These are phyloP conservation scores for Mycena leptocephala DNA, from an alignment of 768 basidiomycete genomes.

Conservation along the genomic window DNA sequence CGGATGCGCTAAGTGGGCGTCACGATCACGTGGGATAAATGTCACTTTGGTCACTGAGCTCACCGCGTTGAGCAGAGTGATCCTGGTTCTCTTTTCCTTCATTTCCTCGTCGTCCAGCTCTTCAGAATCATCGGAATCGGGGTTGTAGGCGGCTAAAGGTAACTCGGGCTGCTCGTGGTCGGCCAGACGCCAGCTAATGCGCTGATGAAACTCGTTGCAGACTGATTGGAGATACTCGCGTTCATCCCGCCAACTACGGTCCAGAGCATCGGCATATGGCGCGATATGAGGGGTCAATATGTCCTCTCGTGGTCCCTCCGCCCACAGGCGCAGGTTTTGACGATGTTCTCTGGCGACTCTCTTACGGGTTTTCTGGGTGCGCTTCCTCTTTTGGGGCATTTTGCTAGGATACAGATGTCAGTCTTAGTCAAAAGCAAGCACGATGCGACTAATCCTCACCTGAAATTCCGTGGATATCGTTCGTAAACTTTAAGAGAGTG, in stretches of 20 bases:
- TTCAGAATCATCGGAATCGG: neutral
- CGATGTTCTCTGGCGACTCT: neutral
- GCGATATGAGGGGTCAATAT: neutral
- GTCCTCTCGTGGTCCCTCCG: neutral
- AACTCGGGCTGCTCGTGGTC: neutral
- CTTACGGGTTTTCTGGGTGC: neutral
- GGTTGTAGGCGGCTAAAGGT: neutral
- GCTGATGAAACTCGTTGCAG: neutral
- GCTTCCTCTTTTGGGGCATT: neutral
- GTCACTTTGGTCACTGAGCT: too few species aligned
- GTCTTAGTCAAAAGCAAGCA: too few species aligned
- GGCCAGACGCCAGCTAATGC: neutral
- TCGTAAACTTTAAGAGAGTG: too few species aligned
- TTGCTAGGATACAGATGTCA: too few species aligned
- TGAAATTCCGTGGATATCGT: too few species aligned
- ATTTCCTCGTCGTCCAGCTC: neutral
- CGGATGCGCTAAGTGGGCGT: neutral
- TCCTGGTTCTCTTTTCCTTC: neutral
- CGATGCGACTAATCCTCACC: too few species aligned
- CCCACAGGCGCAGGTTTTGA: neutral
- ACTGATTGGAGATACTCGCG: neutral
- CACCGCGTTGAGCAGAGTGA: neutral
- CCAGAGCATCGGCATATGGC: neutral
- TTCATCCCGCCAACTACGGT: neutral
- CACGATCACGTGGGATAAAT: too few species aligned